Conservation (phyloP, 2,329 filamentous ascomycete genomes). For the Berkeleyomyces basicola region DNA sequence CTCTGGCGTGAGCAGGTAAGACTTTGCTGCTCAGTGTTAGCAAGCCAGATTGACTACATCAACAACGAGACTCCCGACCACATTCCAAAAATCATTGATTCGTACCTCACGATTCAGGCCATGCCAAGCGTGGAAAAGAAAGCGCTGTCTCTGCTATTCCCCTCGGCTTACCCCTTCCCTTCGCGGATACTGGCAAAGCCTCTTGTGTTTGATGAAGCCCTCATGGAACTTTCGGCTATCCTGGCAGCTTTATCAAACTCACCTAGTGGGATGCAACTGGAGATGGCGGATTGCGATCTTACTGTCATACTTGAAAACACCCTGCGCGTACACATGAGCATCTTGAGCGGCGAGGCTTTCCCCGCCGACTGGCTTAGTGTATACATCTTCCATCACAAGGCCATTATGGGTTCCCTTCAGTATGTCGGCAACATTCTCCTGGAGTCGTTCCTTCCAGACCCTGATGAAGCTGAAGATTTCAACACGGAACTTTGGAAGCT, state of each 20-base stretch:
- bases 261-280: conserved; percentile 51
- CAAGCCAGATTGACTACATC: conserved; percentile 65
- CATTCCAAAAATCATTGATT: conserved; percentile 78
- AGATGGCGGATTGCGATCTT: conserved; percentile 58
- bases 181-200: conserved; percentile 47
- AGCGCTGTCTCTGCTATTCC: conserved; percentile 75
- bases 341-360: conserved; percentile 78
- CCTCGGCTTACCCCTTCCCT: conserved; percentile 77
- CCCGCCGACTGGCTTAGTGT: conserved; percentile 81
- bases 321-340: conserved; percentile 73
- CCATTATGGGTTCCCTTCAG: conserved; percentile 70
- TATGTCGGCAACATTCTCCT: conserved; percentile 65
- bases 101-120: conserved; percentile 61
- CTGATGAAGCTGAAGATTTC: conserved; percentile 82
- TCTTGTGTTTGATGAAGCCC: conserved; percentile 59
- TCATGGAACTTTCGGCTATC: conserved; percentile 78
- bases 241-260: conserved; percentile 68
- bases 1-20: conserved; percentile 90
- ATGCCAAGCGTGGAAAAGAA: conserved; percentile 36
- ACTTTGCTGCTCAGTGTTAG: conserved; percentile 80
- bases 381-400: conserved; percentile 83
- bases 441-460: conserved; percentile 70
- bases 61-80: conserved; percentile 74
- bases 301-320: conserved; percentile 60
- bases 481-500: conserved; percentile 87